phyloP scores from a whole-genome alignment of 768 basidiomycete genomes.

The Guyanaporus albipodus region DNA sequence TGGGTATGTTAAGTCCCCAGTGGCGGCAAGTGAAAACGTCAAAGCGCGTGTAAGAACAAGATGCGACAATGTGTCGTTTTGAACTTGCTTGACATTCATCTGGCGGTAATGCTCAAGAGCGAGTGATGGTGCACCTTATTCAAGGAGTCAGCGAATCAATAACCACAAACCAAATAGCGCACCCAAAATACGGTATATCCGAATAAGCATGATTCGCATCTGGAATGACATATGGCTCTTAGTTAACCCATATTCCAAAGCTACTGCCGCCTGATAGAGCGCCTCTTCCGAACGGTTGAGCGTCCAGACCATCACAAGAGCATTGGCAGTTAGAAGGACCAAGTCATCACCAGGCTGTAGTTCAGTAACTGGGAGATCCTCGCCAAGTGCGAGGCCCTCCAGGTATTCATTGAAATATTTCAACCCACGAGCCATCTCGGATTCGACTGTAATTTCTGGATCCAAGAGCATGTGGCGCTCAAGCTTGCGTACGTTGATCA shows the following conservation, averaged over 20 bases:
- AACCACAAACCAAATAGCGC: slow-evolving; percentile 10
- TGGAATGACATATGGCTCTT: slow-evolving; percentile 80
- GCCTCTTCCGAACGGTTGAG: slow-evolving; percentile 50
- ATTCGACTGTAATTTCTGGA: slow-evolving; percentile 50
- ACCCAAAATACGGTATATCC: slow-evolving; percentile 83
- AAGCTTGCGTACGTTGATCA: slow-evolving; percentile 75
- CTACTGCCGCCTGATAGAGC: slow-evolving; percentile 57
- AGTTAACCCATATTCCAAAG: slow-evolving; percentile 69
- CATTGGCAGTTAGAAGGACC: slow-evolving; percentile 67
- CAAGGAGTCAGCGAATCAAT: slow-evolving; percentile 1
- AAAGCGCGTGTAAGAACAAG: slow-evolving; percentile 72
- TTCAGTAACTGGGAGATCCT: slow-evolving; percentile 65
- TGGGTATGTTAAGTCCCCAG: slow-evolving; percentile 70
- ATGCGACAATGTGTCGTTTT: slow-evolving; percentile 87
- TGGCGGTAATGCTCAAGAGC: slow-evolving; percentile 77
- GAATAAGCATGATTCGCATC: slow-evolving; percentile 69
- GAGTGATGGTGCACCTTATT: slow-evolving; percentile 62
- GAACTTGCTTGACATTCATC: slow-evolving; percentile 79
- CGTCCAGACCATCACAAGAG: slow-evolving; percentile 61
- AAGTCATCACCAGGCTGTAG: slow-evolving; percentile 88
- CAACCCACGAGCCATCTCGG: slow-evolving; percentile 49
- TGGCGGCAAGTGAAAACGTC: slow-evolving; percentile 73
- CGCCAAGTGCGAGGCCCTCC: slow-evolving; percentile 62
- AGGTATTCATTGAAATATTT: slow-evolving; percentile 61
- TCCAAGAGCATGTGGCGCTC: slow-evolving; percentile 54